phyloP scores from a whole-genome alignment of 2,329 filamentous ascomycete genomes.

The Cadophora gregata region DNA sequence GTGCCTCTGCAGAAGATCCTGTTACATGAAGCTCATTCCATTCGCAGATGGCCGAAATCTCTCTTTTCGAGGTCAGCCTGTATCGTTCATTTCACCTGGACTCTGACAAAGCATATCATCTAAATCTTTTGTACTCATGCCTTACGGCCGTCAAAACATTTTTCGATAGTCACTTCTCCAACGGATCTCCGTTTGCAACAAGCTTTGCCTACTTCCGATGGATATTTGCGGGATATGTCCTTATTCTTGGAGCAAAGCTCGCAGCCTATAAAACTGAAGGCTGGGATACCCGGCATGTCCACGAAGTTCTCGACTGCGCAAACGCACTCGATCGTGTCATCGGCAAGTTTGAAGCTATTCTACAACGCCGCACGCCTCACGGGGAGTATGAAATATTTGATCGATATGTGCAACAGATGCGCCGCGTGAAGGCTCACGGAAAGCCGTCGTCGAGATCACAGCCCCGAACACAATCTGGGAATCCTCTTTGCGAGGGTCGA shows the following conservation, averaged over 20 bases:
- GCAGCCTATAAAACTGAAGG: conserved; percentile 22
- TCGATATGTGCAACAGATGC: conserved; percentile 10
- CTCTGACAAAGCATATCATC: conserved; percentile 23
- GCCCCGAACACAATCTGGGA: not conserved
- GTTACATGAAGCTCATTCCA: not conserved
- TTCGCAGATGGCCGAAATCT: conserved; percentile 22
- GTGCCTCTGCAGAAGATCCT: not conserved
- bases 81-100: conserved; percentile 1
- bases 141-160: conserved; percentile 24
- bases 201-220: conserved; percentile 19
- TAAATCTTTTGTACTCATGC: conserved; percentile 23
- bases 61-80: conserved; percentile 23
- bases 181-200: not conserved
- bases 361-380: conserved; percentile 13
- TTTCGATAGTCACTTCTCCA: conserved; percentile 14
- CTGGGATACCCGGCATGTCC: conserved; percentile 22
- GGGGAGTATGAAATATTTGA: conserved; percentile 19
- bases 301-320: conserved; percentile 17
- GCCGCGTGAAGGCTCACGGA: conserved; percentile 3
- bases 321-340: conserved; percentile 30
- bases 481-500: not conserved
- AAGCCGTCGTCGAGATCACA: not conserved
- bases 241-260: conserved; percentile 23
- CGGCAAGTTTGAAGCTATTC: conserved; percentile 21
- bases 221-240: conserved; percentile 17